Conservation (phyloP, 257 asterid genomes). For the Ballota nigra region DNA sequence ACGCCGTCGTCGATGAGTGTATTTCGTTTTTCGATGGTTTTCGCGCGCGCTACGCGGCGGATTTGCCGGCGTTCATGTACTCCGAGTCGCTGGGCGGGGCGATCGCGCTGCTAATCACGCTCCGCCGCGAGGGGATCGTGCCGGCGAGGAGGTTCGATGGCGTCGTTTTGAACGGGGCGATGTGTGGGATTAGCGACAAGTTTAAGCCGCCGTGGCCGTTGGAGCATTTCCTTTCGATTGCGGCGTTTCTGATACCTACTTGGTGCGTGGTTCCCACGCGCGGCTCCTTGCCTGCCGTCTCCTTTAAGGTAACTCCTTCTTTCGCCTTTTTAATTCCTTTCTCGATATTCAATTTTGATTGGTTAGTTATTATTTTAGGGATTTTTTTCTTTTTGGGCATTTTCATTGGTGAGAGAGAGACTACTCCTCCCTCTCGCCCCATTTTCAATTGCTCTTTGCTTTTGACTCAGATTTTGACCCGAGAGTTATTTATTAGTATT, state of each 20-base stretch:
- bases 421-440: too few relatives aligned
- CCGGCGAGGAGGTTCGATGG: conserved; percentile 65
- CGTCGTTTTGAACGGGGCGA: conserved; percentile 85
- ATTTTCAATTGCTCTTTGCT: too few relatives aligned
- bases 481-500: too few relatives aligned
- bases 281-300: conserved; percentile 68
- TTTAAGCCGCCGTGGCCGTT: conserved; percentile 97
- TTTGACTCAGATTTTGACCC: too few relatives aligned
- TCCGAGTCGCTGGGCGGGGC: conserved; percentile 95
- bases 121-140: conserved; percentile 54
- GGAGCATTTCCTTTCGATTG: conserved; percentile 82
- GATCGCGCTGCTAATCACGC: conserved; percentile 71
- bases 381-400: too few relatives aligned
- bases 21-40: conserved; percentile 53
- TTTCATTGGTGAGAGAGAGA: too few relatives aligned
- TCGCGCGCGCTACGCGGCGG: conserved; percentile 41
- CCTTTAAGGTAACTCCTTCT: conserved; percentile 64
- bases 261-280: conserved; percentile 92
- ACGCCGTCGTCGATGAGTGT: conserved; percentile 78
- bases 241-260: conserved; percentile 69
- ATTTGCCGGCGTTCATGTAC: conserved; percentile 68
- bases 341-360: not conserved
- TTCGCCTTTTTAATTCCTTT: not conserved
- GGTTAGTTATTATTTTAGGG: not conserved
- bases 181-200: conserved; percentile 93